Evolutionary conservation across 495 filamentous ascomycete genomes (phyloP), one percentile per base, ranked within the genome.

Genomic region (Hypoxylon subgilvum): DNA sequence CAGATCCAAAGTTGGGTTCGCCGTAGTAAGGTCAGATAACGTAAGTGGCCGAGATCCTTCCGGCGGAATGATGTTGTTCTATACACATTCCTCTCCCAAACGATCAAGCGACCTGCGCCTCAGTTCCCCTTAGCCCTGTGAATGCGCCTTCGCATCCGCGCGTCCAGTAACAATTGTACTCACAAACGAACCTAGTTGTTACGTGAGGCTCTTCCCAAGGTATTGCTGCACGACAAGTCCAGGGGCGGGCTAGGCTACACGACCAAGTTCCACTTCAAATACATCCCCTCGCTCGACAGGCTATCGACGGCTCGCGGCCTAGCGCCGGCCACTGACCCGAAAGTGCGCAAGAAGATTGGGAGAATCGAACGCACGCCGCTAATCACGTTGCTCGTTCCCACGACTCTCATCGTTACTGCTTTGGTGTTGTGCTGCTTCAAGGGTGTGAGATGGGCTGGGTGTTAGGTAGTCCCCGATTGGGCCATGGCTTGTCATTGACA

Each of bases 211-310:
- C 83, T 86, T 54, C 84, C 79, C 53, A 59, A 65, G 8, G 55
- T 86, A 32, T 74, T 87, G 1, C 39, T 70, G 1, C 17, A 55
- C 23, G 77, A 84, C 4, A 75, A 86, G 36, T 74, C 77, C 31
- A 80, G 83, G 47, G 76, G 74, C 10, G 85, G 80, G 0, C 76
- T 89, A 0, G 76, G 82, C n/a, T 66, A 75, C 17, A 81, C 83
- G 65, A 79, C 78, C 1, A 63, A 69, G 31, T 88, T 87, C 54
- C 80, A 84, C 14, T 86, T 89, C 69, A 84, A 87, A 66, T 88
- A 86, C 65, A 70, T 88, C 5, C 87, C 88, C 12, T 56, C 58
- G 12, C 57, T 67, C 30, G 64, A 56, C n/a, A 53, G 57, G 22
- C 31, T 38, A 27, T 55, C 61, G 34, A 72, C 69, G 8, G 63